Evolutionary conservation across 139 green algal genomes (phyloP).

Genomic region (Diplosphaera chodatii): DNA sequence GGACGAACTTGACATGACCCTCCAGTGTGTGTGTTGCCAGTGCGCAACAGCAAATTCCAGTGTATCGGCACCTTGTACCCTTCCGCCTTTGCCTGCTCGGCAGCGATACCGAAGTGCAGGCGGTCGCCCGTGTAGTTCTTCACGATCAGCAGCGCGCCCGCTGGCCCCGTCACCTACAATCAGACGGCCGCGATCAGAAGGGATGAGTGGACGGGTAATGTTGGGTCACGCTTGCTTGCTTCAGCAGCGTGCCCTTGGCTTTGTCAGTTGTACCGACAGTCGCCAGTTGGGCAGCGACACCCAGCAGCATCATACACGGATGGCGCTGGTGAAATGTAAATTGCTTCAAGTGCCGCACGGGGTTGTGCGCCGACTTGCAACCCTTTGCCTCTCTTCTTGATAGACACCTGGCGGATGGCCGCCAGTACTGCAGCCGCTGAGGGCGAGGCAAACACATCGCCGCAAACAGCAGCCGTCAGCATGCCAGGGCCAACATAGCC

Average conservation of each 20-base stretch:
- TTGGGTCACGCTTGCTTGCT: too few species aligned
- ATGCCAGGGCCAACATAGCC: conserved; percentile 82
- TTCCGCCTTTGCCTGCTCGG: conserved; percentile 71
- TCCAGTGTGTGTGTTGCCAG: too few species aligned
- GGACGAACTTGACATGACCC: neutral
- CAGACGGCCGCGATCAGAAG: neutral
- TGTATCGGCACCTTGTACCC: conserved; percentile 22
- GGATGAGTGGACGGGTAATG: too few species aligned
- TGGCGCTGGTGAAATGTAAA: too few species aligned
- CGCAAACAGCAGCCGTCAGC: conserved; percentile 82
- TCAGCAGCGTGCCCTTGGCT: too few species aligned
- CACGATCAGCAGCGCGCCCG: conserved; percentile 73
- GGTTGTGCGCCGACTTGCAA: too few species aligned
- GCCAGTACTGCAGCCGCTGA: conserved; percentile 69
- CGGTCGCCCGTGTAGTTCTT: conserved; percentile 93
- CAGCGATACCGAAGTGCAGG: conserved; percentile 88
- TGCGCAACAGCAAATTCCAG: neutral
- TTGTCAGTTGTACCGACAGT: too few species aligned
- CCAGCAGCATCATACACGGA: too few species aligned
- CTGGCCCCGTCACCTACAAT: conserved; percentile 14
- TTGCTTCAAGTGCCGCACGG: too few species aligned
- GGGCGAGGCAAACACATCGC: conserved; percentile 83
- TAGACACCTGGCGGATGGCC: conserved; percentile 62
- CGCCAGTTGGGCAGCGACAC: too few species aligned
- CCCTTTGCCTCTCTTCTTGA: neutral